Conservation (phyloP, 2,329 filamentous ascomycete genomes). For the Pseudogymnoascus sp. region DNA sequence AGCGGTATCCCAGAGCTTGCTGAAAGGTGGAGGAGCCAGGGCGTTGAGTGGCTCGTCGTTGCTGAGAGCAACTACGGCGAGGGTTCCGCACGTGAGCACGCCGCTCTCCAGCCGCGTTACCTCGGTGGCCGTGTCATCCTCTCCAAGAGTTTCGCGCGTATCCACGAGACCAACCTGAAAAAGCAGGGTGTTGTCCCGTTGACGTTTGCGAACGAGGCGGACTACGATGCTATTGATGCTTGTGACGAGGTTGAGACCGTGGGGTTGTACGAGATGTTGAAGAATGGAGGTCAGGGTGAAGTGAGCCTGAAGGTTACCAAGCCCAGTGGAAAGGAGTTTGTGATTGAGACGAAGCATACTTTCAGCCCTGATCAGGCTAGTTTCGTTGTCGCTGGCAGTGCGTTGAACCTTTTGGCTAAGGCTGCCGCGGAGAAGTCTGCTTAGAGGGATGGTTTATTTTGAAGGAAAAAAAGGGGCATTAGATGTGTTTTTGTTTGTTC, state of each 20-base stretch:
- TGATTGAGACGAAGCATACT: conserved; percentile 76
- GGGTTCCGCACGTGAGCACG: conserved; percentile 81
- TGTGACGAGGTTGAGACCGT: conserved; percentile 78
- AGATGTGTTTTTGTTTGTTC: neutral
- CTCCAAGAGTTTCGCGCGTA: conserved; percentile 80
- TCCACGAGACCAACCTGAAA: conserved; percentile 94
- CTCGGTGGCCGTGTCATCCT: conserved; percentile 78
- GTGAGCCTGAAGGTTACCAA: conserved; percentile 62
- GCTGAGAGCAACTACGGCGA: conserved; percentile 98
- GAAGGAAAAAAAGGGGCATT: neutral
- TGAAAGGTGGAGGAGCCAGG: conserved; percentile 68
- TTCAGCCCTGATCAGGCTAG: conserved; percentile 83
- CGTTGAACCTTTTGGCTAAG: conserved; percentile 81
- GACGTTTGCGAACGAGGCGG: conserved; percentile 78
- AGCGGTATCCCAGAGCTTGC: conserved; percentile 83
- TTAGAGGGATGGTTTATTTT: conserved; percentile 1
- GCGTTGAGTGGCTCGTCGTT: conserved; percentile 81
- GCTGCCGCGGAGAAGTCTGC: conserved; percentile 7
- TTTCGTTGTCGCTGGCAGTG: conserved; percentile 90
- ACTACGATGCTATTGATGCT: conserved; percentile 77
- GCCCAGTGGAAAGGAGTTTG: conserved; percentile 54
- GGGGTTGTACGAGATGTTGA: conserved; percentile 75
- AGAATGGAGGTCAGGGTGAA: conserved; percentile 67
- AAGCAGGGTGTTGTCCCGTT: conserved; percentile 95
- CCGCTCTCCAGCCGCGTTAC: conserved; percentile 83